Evolutionary conservation across 1,284 basidiomycete genomes (phyloP).

Genomic region (Malassezia yamatoensis): DNA sequence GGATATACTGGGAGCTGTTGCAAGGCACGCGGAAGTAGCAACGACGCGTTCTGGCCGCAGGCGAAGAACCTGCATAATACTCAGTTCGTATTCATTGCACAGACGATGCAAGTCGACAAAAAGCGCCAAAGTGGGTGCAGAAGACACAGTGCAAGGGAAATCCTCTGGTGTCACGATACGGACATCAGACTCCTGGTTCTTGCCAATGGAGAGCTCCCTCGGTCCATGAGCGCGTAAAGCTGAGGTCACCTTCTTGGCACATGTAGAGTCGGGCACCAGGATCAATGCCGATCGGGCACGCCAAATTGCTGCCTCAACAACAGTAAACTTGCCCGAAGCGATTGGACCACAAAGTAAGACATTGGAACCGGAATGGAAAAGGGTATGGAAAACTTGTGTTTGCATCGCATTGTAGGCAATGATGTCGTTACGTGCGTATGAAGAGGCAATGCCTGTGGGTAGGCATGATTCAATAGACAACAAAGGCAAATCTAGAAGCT

Average conservation of each 20-base stretch:
- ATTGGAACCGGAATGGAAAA: conserved; percentile 63
- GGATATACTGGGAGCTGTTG: conserved; percentile 69
- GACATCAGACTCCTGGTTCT: not conserved
- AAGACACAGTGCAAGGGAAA: conserved; percentile 28
- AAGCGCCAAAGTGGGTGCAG: conserved; percentile 55
- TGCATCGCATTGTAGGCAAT: conserved; percentile 73
- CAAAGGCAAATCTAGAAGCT: conserved; percentile 70
- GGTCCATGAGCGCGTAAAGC: not conserved
- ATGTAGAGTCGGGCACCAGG: conserved; percentile 2
- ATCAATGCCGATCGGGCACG: conserved; percentile 45
- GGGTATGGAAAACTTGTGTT: conserved; percentile 77
- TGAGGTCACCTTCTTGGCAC: not conserved
- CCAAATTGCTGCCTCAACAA: conserved; percentile 66
- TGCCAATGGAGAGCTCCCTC: not conserved
- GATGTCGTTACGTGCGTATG: conserved; percentile 47
- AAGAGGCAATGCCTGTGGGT: conserved; percentile 17
- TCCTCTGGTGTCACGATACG: conserved; percentile 26
- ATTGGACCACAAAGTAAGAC: conserved; percentile 71
- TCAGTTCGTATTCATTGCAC: conserved; percentile 71
- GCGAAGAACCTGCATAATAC: conserved; percentile 53
- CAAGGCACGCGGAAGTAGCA: conserved; percentile 67
- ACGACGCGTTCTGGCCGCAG: conserved; percentile 56
- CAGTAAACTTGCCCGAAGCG: conserved; percentile 68
- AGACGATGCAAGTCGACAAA: conserved; percentile 80
- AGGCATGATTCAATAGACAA: conserved; percentile 56